phyloP scores from a whole-genome alignment of 148 eudicot species.

The Heliamphora exappendiculata region DNA sequence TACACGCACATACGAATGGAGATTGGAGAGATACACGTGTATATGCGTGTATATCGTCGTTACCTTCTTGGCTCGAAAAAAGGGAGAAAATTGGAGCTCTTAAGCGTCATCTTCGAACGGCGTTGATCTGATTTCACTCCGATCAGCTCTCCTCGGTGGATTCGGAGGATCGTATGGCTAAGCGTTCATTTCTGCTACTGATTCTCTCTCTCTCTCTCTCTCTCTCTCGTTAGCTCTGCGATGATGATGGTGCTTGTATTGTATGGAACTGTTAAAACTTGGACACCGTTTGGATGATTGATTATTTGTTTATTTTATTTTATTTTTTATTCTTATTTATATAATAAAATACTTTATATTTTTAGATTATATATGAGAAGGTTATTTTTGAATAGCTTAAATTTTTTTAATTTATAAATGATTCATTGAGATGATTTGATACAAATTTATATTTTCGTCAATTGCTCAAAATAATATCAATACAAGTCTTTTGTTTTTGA shows the following conservation, averaged over 20 bases:
- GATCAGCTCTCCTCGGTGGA: constrained; percentile 1
- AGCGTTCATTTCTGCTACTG: constrained; percentile 16
- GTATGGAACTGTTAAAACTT: neutral
- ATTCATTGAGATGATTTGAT: too few relatives aligned
- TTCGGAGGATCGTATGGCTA: constrained; percentile 17
- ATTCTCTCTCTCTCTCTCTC: constrained; percentile 15
- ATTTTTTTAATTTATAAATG: too few relatives aligned
- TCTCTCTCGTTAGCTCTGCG: constrained; percentile 11
- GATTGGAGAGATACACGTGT: neutral
- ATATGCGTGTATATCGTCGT: neutral
- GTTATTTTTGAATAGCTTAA: too few relatives aligned
- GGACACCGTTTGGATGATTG: too few relatives aligned
- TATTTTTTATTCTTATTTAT: too few relatives aligned
- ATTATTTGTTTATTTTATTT: too few relatives aligned
- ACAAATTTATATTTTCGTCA: too few relatives aligned
- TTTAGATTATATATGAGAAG: too few relatives aligned
- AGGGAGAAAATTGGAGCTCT: constrained; percentile 18
- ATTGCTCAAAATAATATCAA: too few relatives aligned
- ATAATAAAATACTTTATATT: too few relatives aligned
- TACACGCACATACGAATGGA: neutral
- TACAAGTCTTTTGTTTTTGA: too few relatives aligned
- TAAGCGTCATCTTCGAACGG: constrained; percentile 15
- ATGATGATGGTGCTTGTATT: neutral
- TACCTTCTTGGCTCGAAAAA: constrained; percentile 23
- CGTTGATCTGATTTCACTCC: neutral